Evolutionary conservation across 2,329 filamentous ascomycete species (phyloP), one percentile per base, ranked within the genome.

Genomic region (Clonostachys chloroleuca): DNA sequence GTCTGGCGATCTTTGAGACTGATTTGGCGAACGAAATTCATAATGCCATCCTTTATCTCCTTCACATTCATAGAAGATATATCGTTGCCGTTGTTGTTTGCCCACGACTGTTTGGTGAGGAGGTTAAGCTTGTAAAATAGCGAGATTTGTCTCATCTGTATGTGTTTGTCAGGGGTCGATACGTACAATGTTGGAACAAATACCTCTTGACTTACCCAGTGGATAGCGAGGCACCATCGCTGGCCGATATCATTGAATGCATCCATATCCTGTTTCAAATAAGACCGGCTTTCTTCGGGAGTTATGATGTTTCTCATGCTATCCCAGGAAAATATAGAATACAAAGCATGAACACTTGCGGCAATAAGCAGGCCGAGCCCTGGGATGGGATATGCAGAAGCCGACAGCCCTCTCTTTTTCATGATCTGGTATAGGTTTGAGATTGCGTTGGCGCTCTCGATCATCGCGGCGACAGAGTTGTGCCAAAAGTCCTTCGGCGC

Each of bases 81-180:
- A 6, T 16, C 36, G 36, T 39, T 39, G 14, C 10, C 36, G 3
- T n/a, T 16, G 13, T 44, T 20, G 42, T n/a, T 33, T 44, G 17
- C n/a, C 42, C 42, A 44, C 14, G 42, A 44, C 34, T n/a, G 42
- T 17, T 44, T 44, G 10, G 33, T 44, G 5, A 44, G 30, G 7
- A 24, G 42, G 33, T 44, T 44, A 3, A 44, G 30, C 42, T 44
- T 44, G 30, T 44, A 44, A 5, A 30, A 44, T 14, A 34, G n/a
- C 30, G 42, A 44, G n/a, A 44, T 44, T 44, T 44, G 42, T n/a
- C 42, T 20, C n/a, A 44, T 34, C 42, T 44, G 14, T 10, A 10
- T 10, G 24, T 30, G 3, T 10, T 30, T 30, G 24, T 30, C 9
- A 30, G 24, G 9, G 8, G 24, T 4, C 3, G 9, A 30, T 30